Conservation (phyloP, 2,329 filamentous ascomycete genomes). For the Xylariaceae sp. region DNA sequence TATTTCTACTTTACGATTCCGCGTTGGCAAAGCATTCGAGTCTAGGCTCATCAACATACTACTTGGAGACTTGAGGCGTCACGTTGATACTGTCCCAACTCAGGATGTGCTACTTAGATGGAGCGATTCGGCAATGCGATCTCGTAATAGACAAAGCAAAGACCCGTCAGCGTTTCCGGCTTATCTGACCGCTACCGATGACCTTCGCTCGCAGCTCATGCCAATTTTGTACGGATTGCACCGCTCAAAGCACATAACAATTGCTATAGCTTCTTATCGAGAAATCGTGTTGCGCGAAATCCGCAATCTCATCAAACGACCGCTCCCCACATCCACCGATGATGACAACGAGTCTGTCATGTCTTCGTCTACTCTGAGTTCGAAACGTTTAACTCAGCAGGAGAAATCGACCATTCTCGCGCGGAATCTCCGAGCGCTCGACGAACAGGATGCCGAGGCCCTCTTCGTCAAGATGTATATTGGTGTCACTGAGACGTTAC, state of each 20-base stretch:
- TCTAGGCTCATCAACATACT: conserved; percentile 76
- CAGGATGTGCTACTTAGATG: conserved; percentile 81
- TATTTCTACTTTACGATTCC: conserved; percentile 72
- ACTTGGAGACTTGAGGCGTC: conserved; percentile 77
- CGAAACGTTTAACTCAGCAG: conserved; percentile 72
- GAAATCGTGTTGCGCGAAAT: conserved; percentile 85
- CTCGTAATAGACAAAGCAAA: conserved; percentile 67
- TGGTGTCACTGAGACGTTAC: conserved; percentile 81
- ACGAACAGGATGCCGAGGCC: conserved; percentile 80
- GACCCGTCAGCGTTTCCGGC: conserved; percentile 72
- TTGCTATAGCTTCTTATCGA: conserved; percentile 82
- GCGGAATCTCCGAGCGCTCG: conserved; percentile 82
- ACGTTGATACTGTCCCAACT: conserved; percentile 72
- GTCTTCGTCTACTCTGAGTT: conserved; percentile 76
- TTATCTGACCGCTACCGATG: conserved; percentile 74
- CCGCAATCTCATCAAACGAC: conserved; percentile 78
- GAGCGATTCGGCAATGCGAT: conserved; percentile 75
- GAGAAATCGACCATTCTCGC: conserved; percentile 90
- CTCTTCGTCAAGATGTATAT: conserved; percentile 84
- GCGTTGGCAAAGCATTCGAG: conserved; percentile 88
- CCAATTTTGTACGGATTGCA: conserved; percentile 78
- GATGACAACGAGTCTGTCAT: conserved; percentile 91
- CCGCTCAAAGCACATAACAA: conserved; percentile 75
- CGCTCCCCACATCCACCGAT: conserved; percentile 89
- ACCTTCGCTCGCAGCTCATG: conserved; percentile 70